Percentiles rank a stretch among this genome's conserved stretches.
These are phyloP conservation scores for Acanthamoeba culbertsoni DNA, from an alignment of 208 protist genomes.

Conservation along the genomic window DNA sequence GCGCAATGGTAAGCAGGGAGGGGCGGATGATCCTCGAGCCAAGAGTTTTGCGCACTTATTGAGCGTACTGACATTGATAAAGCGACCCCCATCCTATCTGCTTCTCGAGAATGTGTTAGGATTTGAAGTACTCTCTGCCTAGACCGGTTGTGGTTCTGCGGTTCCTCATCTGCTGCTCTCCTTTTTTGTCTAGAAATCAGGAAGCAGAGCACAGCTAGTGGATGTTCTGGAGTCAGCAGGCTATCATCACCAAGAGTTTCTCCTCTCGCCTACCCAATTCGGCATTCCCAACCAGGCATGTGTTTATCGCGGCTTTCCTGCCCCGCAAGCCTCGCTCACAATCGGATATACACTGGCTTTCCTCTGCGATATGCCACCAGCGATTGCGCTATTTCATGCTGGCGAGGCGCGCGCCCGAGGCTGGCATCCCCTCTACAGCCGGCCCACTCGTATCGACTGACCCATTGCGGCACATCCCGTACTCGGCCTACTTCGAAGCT, in stretches of 20 bases:
- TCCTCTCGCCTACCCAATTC: conserved; percentile 13
- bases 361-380: not conserved
- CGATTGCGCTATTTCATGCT: conserved; percentile 17
- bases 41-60: not conserved
- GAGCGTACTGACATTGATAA: not conserved
- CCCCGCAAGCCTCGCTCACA: not conserved
- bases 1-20: not conserved
- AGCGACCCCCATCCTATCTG: not conserved
- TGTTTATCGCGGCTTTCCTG: too few relatives aligned
- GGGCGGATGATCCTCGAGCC: not conserved
- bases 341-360: not conserved
- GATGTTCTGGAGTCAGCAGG: not conserved
- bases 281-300: conserved; percentile 22
- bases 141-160: too few relatives aligned
- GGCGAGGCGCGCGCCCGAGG: not conserved
- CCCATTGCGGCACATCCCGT: too few relatives aligned
- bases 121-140: too few relatives aligned
- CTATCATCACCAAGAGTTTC: not conserved
- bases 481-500: too few relatives aligned
- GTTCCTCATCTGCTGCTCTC: too few relatives aligned
- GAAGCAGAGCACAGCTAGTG: not conserved
- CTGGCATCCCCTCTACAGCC: not conserved
- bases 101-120: not conserved
- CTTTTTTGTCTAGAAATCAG: not conserved
- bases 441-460: too few relatives aligned